These are phyloP conservation scores for Wickerhamomyces alni DNA, from an alignment of 805 yeast genomes.

Conservation along the genomic window DNA sequence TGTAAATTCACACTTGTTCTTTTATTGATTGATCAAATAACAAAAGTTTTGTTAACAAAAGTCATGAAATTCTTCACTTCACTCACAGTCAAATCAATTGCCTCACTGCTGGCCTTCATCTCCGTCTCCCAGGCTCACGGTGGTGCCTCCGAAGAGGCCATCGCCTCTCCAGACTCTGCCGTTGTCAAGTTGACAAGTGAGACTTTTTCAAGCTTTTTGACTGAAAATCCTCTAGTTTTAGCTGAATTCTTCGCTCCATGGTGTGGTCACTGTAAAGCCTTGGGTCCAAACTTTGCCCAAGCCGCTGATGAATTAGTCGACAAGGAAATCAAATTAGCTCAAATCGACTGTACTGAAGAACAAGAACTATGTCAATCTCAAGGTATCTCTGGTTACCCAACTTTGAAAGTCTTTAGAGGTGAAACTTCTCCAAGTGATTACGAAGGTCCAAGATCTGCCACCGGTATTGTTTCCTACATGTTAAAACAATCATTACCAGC, in stretches of 20 bases:
- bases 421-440: constrained; percentile 51
- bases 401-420: constrained; percentile 66
- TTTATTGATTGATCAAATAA: too few relatives aligned
- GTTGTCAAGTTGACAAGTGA: constrained; percentile 73
- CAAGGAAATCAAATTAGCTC: constrained; percentile 67
- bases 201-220: constrained; percentile 59
- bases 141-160: constrained; percentile 53
- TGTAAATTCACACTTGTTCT: too few relatives aligned
- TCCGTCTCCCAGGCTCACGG: constrained; percentile 29
- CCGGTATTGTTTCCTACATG: constrained; percentile 74
- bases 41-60: too few relatives aligned
- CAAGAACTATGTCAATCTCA: constrained; percentile 61
- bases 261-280: constrained; percentile 94
- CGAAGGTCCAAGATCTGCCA: constrained; percentile 80
- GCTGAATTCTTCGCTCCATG: constrained; percentile 94
- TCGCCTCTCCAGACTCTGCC: constrained; percentile 78
- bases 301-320: constrained; percentile 64
- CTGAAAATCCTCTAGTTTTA: constrained; percentile 69
- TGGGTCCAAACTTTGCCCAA: constrained; percentile 73
- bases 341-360: constrained; percentile 80
- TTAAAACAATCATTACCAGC: constrained; percentile 77
- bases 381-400: constrained; percentile 79
- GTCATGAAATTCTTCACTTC: constrained; percentile 32
- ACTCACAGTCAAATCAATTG: constrained; percentile 30
- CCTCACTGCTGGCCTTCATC: constrained; percentile 35